Evolutionary conservation across 73 alveolate species (phyloP).

Genomic region (Stentor coeruleus): DNA sequence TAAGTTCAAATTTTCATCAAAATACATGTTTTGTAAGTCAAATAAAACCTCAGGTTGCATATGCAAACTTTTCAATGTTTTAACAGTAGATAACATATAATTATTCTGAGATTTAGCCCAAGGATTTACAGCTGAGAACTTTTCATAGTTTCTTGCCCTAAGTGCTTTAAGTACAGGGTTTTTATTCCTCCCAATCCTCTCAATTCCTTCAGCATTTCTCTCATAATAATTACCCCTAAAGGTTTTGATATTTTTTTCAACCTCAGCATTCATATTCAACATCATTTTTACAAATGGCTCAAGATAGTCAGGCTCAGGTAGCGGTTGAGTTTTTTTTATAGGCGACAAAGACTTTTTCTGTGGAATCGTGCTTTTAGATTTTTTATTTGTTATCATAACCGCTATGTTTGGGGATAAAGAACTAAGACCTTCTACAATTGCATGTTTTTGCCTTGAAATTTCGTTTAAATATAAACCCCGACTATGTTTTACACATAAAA

Average conservation of each 20-base stretch:
- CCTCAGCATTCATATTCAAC: background rate
- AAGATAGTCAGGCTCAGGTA: slow-evolving; percentile 5
- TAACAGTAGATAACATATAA: background rate
- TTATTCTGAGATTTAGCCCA: background rate
- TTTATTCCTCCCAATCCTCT: background rate
- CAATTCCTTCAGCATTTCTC: background rate
- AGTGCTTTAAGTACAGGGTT: background rate
- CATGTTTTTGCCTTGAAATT: background rate
- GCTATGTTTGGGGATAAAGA: background rate
- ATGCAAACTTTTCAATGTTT: background rate
- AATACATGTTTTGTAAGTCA: slow-evolving; percentile 6
- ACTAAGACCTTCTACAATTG: background rate
- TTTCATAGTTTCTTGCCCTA: slow-evolving; percentile 19
- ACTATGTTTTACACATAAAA: background rate
- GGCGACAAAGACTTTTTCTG: slow-evolving; percentile 15
- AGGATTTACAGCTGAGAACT: slow-evolving; percentile 10
- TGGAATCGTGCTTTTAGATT: background rate
- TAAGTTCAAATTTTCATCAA: slow-evolving; percentile 7
- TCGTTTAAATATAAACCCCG: background rate
- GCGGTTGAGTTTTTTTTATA: background rate
- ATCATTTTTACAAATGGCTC: background rate
- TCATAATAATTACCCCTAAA: background rate
- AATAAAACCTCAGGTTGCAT: background rate
- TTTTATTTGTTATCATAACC: background rate
- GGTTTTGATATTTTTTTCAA: background rate